Evolutionary conservation across 2,329 filamentous ascomycete genomes (phyloP).

Genomic region (Xylariaceae sp.): DNA sequence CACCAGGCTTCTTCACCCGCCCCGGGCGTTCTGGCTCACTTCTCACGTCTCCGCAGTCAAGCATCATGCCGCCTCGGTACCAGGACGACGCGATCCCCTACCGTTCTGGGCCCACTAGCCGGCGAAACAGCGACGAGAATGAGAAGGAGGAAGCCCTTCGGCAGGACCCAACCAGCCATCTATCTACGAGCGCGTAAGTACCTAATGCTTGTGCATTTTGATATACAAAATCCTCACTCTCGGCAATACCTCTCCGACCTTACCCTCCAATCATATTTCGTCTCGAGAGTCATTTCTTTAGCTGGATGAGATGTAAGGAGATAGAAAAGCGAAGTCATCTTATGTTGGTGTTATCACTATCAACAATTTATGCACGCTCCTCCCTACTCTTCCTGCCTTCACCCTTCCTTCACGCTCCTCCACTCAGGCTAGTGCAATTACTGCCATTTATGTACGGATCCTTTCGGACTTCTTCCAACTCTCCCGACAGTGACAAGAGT

Average conservation of each 20-base stretch:
- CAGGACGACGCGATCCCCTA: constrained; percentile 66
- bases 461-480: no score
- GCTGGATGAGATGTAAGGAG: neutral
- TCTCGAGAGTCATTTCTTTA: neutral
- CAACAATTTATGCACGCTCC: no score
- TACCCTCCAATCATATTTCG: neutral
- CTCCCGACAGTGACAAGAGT: no score
- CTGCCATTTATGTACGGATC: no score
- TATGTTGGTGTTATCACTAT: neutral
- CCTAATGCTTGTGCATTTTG: constrained; percentile 8
- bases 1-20: constrained; percentile 68
- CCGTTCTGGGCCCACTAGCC: constrained; percentile 77
- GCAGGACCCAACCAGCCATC: constrained; percentile 64
- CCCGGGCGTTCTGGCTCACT: constrained; percentile 72
- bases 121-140: constrained; percentile 86
- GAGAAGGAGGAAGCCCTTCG: constrained; percentile 73
- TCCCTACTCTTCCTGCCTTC: no score
- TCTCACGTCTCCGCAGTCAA: constrained; percentile 69
- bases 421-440: no score
- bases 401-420: no score
- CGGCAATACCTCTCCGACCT: neutral
- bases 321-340: neutral
- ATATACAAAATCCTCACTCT: neutral
- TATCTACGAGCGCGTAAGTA: constrained; percentile 75
- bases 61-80: constrained; percentile 52